phyloP scores from a whole-genome alignment of 2,329 filamentous ascomycete species.

The Juglanconis sp. region DNA sequence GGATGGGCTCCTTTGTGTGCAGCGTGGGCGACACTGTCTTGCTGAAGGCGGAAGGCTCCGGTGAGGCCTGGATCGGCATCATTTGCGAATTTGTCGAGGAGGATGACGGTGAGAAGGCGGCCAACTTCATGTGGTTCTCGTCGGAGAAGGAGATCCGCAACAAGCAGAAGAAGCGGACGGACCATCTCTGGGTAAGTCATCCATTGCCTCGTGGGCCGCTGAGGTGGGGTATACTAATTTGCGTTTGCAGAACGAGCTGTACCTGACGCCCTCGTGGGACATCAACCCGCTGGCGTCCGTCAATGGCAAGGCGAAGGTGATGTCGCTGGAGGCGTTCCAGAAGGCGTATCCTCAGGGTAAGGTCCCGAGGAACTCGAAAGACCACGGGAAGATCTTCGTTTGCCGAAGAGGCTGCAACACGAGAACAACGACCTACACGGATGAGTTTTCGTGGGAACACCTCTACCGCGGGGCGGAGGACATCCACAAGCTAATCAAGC shows the following conservation, averaged over 20 bases:
- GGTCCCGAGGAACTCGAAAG: conserved; percentile 67
- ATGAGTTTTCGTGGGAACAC: conserved; percentile 90
- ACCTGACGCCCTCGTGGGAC: conserved; percentile 85
- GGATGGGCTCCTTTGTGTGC: conserved; percentile 78
- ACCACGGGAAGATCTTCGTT: conserved; percentile 82
- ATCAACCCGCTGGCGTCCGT: conserved; percentile 83
- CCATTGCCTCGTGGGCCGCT: not conserved
- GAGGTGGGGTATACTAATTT: not conserved
- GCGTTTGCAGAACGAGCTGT: conserved; percentile 72
- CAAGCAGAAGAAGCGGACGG: conserved; percentile 74
- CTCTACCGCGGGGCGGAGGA: conserved; percentile 66
- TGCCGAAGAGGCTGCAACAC: conserved; percentile 89
- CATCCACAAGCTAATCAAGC: conserved; percentile 61
- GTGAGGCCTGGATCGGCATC: conserved; percentile 89
- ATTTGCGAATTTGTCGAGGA: conserved; percentile 78
- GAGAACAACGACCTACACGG: conserved; percentile 83
- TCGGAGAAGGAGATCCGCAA: conserved; percentile 86
- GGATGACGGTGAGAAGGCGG: conserved; percentile 73
- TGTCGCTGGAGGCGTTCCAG: conserved; percentile 69
- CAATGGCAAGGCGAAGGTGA: conserved; percentile 79
- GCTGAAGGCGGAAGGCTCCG: conserved; percentile 80
- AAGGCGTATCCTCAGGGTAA: conserved; percentile 70
- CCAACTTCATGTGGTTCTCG: conserved; percentile 94
- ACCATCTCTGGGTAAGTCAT: conserved; percentile 64
- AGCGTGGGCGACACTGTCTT: conserved; percentile 78